Evolutionary conservation across 192 early-diverging fungal genomes (phyloP).

Genomic region (Coemansia sp.): DNA sequence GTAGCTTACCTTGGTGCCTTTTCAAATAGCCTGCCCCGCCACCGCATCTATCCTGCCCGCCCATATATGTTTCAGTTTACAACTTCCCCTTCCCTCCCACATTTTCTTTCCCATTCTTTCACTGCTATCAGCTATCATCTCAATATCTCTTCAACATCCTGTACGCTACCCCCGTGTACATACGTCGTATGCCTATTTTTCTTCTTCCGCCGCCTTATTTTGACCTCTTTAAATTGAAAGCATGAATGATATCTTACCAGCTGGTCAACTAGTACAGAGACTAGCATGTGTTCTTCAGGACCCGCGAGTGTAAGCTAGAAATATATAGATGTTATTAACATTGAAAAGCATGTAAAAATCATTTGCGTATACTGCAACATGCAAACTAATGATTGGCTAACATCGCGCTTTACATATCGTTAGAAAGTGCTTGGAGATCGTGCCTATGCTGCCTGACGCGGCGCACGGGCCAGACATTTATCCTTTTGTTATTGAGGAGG

Average conservation of each 20-base stretch:
- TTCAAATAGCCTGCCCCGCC: neutral
- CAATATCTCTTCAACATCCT: neutral
- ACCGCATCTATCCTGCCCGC: neutral
- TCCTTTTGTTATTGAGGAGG: slow-evolving; percentile 32
- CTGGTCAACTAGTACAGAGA: slow-evolving; percentile 14
- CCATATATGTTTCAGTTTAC: neutral
- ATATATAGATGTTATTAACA: neutral
- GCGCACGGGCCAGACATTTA: neutral
- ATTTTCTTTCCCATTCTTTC: neutral
- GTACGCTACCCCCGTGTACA: neutral
- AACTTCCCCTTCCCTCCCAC: neutral
- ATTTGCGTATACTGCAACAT: neutral
- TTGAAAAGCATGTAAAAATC: neutral
- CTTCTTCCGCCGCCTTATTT: no score
- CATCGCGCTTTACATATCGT: neutral
- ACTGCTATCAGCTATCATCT: neutral
- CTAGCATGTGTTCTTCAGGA: slow-evolving; percentile 27
- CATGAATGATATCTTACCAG: neutral
- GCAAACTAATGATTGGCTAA: neutral
- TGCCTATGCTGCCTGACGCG: neutral
- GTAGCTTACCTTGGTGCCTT: neutral
- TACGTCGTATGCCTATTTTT: neutral
- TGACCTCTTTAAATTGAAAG: neutral
- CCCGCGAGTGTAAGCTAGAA: slow-evolving; percentile 26
- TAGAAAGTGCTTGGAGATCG: slow-evolving; percentile 34